A percentile compares a stretch with the other conserved stretches of the same genome.
Evolutionary conservation across 2,329 filamentous ascomycete genomes (phyloP).

Genomic region (Aureobasidium sp.): DNA sequence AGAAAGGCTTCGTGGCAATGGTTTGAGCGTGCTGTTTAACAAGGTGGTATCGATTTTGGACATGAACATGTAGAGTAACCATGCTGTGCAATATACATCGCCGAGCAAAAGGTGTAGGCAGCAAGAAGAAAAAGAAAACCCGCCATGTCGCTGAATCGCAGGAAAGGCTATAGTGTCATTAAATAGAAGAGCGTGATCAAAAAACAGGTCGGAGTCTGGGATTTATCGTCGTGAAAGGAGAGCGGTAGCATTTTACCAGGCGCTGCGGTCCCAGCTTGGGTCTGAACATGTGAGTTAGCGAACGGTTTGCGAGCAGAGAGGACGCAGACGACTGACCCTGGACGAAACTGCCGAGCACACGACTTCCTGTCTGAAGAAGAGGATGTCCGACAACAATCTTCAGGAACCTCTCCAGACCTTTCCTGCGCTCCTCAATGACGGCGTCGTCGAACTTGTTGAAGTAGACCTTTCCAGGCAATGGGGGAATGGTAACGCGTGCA

Average conservation of each 20-base stretch:
- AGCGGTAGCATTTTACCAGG: slow-evolving; percentile 51
- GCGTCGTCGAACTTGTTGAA: slow-evolving; percentile 97
- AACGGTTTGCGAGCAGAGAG: neutral
- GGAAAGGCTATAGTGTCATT: slow-evolving; percentile 7
- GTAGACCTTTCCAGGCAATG: slow-evolving; percentile 93
- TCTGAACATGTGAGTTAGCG: slow-evolving; percentile 40
- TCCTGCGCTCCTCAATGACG: slow-evolving; percentile 89
- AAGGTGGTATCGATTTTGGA: neutral
- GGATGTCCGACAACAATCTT: slow-evolving; percentile 97
- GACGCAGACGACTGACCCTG: slow-evolving; percentile 61
- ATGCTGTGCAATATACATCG: neutral
- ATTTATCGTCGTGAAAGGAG: neutral
- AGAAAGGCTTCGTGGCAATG: too few relatives aligned
- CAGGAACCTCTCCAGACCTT: slow-evolving; percentile 88
- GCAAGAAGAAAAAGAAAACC: slow-evolving; percentile 13
- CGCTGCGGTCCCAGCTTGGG: slow-evolving; percentile 85
- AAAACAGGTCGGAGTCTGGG: neutral
- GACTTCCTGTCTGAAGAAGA: slow-evolving; percentile 91
- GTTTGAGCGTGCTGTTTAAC: too few relatives aligned
- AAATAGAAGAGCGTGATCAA: slow-evolving; percentile 6
- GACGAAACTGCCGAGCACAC: slow-evolving; percentile 92
- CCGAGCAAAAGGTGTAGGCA: neutral
- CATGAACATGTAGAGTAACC: neutral
- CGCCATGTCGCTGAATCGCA: slow-evolving; percentile 18
- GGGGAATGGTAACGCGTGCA: slow-evolving; percentile 89